These are phyloP conservation scores for Pterocarpus macrocarpus DNA, from an alignment of 306 rosid genomes.

Conservation along the genomic window DNA sequence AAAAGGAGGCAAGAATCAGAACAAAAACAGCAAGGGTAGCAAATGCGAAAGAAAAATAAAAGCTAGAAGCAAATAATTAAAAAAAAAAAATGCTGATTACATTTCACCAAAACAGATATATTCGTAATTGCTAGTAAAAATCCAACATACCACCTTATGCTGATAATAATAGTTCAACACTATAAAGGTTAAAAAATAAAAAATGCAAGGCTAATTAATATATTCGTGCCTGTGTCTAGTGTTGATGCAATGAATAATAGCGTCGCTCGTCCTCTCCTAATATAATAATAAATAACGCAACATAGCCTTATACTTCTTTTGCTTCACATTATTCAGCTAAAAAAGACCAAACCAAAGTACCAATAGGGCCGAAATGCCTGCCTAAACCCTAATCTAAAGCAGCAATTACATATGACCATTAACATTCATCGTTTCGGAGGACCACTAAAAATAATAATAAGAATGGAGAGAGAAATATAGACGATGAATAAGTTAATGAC, in stretches of 20 bases:
- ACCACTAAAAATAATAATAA: background rate
- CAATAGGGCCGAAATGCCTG: background rate
- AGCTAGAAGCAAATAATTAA: background rate
- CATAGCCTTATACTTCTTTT: background rate
- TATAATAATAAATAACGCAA: background rate
- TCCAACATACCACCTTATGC: background rate
- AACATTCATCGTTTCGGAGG: background rate
- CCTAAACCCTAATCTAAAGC: background rate
- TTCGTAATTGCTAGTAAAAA: constrained; percentile 1
- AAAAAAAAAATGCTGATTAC: background rate
- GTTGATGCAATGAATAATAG: background rate
- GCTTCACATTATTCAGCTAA: too few relatives aligned
- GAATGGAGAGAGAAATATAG: background rate
- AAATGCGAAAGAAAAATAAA: background rate
- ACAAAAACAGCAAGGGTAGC: background rate
- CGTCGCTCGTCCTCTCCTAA: background rate
- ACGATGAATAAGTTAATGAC: constrained; percentile 38
- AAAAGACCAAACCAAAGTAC: background rate
- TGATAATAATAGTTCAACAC: background rate
- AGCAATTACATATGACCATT: background rate
- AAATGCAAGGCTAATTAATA: background rate
- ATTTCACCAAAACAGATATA: background rate
- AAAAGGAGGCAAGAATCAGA: background rate
- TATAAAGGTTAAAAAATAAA: background rate
- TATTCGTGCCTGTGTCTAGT: background rate